Evolutionary conservation across 2,329 filamentous ascomycete species (phyloP).

Genomic region (Elsinoe ampelina): DNA sequence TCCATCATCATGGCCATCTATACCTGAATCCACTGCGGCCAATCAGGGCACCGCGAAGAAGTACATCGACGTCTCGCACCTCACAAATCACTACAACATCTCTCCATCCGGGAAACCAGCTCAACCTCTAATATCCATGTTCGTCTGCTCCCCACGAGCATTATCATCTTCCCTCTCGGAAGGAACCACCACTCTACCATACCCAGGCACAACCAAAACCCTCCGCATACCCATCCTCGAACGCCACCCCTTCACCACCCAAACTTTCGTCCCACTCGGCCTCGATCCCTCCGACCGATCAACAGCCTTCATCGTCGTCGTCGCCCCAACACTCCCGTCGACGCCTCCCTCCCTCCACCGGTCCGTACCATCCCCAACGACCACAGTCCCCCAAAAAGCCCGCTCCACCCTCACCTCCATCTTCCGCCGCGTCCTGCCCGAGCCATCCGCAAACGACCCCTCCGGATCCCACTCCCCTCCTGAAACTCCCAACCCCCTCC

Average conservation of each 20-base stretch:
- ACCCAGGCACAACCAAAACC: conserved; percentile 12
- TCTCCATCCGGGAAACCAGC: conserved; percentile 50
- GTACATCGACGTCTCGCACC: conserved; percentile 68
- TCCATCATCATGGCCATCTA: conserved; percentile 21
- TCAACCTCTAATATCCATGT: conserved; percentile 71
- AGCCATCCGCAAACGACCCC: conserved; percentile 43
- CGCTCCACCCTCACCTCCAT: conserved; percentile 28
- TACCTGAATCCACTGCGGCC: neutral
- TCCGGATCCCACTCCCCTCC: conserved; percentile 20
- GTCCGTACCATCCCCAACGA: conserved; percentile 37
- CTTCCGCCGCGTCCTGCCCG: conserved; percentile 33
- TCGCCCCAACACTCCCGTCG: conserved; percentile 64
- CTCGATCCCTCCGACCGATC: conserved; percentile 37
- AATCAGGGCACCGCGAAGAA: conserved; percentile 50
- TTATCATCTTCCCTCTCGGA: conserved; percentile 28
- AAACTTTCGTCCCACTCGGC: conserved; percentile 79
- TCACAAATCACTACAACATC: conserved; percentile 61
- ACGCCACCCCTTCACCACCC: conserved; percentile 85
- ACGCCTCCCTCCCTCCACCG: conserved; percentile 19
- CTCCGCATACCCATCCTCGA: conserved; percentile 9
- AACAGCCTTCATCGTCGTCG: conserved; percentile 69
- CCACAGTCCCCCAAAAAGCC: conserved; percentile 17
- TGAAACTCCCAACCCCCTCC: neutral
- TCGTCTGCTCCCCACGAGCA: conserved; percentile 65
- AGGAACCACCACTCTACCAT: conserved; percentile 10